phyloP scores from a whole-genome alignment of 179 eudicot species.

The Monotropa hypopitys region DNA sequence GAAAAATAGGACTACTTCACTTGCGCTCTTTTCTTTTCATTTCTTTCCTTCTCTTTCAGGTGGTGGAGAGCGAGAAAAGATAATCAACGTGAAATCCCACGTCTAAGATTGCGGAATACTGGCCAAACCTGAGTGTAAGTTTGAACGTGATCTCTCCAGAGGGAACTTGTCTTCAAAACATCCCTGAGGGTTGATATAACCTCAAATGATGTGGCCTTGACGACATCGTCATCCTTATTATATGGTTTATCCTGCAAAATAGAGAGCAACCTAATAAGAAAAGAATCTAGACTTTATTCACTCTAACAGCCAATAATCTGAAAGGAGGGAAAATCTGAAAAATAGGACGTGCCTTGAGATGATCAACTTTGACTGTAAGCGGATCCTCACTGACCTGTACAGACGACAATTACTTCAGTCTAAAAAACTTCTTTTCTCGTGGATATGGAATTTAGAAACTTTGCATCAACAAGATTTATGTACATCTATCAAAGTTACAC shows the following conservation, averaged over 20 bases:
- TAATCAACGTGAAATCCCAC: background rate
- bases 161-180: conserved; percentile 85
- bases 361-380: conserved; percentile 92
- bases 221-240: conserved; percentile 83
- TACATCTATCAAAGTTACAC: background rate
- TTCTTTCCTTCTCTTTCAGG: background rate
- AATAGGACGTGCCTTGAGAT: conserved; percentile 61
- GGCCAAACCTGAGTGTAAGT: conserved; percentile 76
- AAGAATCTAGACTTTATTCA: background rate
- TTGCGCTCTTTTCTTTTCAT: background rate
- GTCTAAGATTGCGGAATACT: background rate
- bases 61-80: background rate
- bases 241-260: conserved; percentile 66
- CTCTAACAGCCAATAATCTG: background rate
- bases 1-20: background rate
- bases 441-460: background rate
- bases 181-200: conserved; percentile 93
- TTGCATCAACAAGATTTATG: background rate
- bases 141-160: conserved; percentile 98
- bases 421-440: background rate
- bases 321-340: background rate
- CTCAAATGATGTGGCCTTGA: conserved; percentile 96
- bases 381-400: conserved; percentile 92
- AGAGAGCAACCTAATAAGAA: conserved; percentile 11
- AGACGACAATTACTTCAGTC: conserved; percentile 11